Conservation (phyloP, 1,284 basidiomycete genomes). For the Xerocomus amazonicus region DNA sequence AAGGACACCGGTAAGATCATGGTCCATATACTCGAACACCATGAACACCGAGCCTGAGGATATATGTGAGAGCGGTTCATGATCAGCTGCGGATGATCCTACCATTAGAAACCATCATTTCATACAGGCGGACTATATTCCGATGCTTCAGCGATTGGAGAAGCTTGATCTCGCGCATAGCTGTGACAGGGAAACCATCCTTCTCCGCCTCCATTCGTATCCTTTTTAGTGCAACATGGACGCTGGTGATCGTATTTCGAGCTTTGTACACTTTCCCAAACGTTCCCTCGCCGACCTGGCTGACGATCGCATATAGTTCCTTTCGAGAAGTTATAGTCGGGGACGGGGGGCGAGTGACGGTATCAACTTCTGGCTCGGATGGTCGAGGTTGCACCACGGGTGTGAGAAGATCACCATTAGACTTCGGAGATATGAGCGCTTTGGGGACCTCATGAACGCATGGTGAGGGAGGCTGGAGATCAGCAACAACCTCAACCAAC, state of each 20-base stretch:
- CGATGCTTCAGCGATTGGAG: constrained; percentile 87
- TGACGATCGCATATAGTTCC: constrained; percentile 84
- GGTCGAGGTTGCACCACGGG: constrained; percentile 18
- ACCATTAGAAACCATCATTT: constrained; percentile 99
- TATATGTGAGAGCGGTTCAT: constrained; percentile 10
- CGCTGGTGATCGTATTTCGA: constrained; percentile 70
- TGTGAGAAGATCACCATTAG: constrained; percentile 21
- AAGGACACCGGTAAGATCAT: constrained; percentile 94
- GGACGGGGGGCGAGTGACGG: constrained; percentile 32
- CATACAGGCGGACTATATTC: constrained; percentile 87
- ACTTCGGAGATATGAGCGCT: constrained; percentile 24
- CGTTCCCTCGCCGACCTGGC: constrained; percentile 97
- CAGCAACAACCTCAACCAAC: constrained; percentile 9
- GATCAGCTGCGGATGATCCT: constrained; percentile 23
- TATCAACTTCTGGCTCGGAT: constrained; percentile 28
- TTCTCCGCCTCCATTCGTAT: constrained; percentile 98
- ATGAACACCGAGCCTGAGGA: constrained; percentile 88
- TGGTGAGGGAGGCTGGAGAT: constrained; percentile 19
- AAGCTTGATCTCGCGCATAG: constrained; percentile 98
- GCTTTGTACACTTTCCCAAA: constrained; percentile 99
- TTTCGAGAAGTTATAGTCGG: constrained; percentile 37
- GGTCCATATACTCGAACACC: constrained; percentile 99
- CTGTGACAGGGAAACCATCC: constrained; percentile 98
- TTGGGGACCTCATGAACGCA: constrained; percentile 19
- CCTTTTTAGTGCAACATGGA: constrained; percentile 89